A percentile compares a stretch with the other conserved stretches of the same genome.
Evolutionary conservation across 768 basidiomycete genomes (phyloP).

Genomic region (Hypsizygus marmoreus): DNA sequence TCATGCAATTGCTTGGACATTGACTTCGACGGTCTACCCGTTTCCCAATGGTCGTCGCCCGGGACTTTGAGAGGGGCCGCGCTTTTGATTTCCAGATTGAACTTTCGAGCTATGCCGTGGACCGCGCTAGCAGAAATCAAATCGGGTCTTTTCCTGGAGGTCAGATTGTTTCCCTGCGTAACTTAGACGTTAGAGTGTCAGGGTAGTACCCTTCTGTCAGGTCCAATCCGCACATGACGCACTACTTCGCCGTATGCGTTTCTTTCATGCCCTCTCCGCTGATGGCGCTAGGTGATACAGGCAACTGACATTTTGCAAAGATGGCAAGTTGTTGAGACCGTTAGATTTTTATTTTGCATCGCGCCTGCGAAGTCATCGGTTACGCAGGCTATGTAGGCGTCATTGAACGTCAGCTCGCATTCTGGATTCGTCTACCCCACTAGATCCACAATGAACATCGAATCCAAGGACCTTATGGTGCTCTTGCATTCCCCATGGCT

Average conservation of each 20-base stretch:
- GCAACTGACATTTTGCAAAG: conserved; percentile 10
- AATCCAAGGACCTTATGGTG: too few species aligned
- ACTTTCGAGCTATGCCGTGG: not conserved
- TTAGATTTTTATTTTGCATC: not conserved
- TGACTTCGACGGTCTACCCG: not conserved
- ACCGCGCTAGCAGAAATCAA: not conserved
- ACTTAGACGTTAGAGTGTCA: too few species aligned
- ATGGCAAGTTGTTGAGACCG: conserved; percentile 11
- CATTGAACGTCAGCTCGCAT: conserved; percentile 2
- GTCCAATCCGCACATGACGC: too few species aligned
- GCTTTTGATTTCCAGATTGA: conserved; percentile 3
- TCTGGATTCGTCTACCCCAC: conserved; percentile 8
- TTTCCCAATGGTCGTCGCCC: not conserved
- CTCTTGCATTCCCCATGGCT: too few species aligned
- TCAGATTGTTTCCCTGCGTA: not conserved
- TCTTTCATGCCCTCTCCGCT: not conserved
- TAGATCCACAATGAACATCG: not conserved
- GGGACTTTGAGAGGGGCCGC: conserved; percentile 14
- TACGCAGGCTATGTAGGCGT: conserved; percentile 2
- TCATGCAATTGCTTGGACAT: too few species aligned
- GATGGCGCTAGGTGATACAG: not conserved
- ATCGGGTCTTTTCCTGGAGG: not conserved
- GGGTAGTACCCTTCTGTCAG: too few species aligned
- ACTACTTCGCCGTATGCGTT: not conserved
- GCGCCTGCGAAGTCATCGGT: not conserved